Evolutionary conservation across 2,329 filamentous ascomycete species (phyloP), one percentile per base, ranked within the genome.

Genomic region (Tricladium varicosporioides): DNA sequence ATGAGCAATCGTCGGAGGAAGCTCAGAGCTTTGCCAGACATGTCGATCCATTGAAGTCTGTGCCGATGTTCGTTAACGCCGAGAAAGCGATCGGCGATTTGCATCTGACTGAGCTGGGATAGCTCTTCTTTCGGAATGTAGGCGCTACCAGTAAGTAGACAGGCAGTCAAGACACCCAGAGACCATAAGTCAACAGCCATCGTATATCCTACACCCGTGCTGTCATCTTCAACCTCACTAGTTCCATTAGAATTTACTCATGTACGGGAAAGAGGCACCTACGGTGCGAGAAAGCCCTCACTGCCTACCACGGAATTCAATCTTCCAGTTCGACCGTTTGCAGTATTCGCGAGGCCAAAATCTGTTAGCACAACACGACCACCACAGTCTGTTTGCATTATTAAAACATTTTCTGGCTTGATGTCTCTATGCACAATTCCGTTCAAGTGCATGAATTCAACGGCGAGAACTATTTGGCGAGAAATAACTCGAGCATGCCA

Each of bases 1-100:
- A 61, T 57, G 2, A 78, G 63, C 51, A 76, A 75, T 22, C 53
- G 54, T 11, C 65, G 66, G 51, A 78, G 67, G 53, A 72, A 69
- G 10, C 52, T 53, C 33, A 56, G 57, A 54, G 59, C 66, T 60
- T 64, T 57, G 22, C 16, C 31, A 2, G 60, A 53, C 15, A 68
- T 31, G 7, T 52, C 40, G 10, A 46, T 32, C 65, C 63, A 66
- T 18, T 57, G 33, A 14, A 54, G 40, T 50, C 45, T 54, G 33
- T 43, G 42, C 14, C 43, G 43, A n/a, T 48, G 27, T 15, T 58
- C 52, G 43, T 58, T 47, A 7, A 52, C 33, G 13, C 49, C 58
- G n/a, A 61, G n/a, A 33, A 65, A 60, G 15, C 59, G 53, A 10
- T 60, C 49, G 32, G 51, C 51, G 15, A 65, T 52, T 14, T 62